These are phyloP conservation scores for Grosmannia huntii DNA, from an alignment of 2,329 filamentous ascomycete genomes.

Conservation along the genomic window DNA sequence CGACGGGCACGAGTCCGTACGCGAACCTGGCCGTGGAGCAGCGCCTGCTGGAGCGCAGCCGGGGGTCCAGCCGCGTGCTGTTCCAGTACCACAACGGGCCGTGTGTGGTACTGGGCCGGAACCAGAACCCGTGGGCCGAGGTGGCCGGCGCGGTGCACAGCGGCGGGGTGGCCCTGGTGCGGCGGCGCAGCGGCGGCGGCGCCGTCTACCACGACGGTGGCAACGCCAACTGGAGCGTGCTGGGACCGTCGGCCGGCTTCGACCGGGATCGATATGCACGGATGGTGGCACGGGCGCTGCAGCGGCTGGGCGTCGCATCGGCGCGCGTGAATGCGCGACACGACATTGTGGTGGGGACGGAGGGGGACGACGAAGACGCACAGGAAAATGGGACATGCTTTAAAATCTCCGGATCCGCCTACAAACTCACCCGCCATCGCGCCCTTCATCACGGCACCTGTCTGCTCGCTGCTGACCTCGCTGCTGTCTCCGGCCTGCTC, in stretches of 20 bases:
- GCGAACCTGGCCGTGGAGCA: slow-evolving; percentile 93
- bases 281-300: slow-evolving; percentile 82
- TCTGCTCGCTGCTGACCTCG: slow-evolving; percentile 64
- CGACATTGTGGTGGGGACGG: slow-evolving; percentile 66
- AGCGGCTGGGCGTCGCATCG: slow-evolving; percentile 47
- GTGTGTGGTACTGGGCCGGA: slow-evolving; percentile 82
- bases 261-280: slow-evolving; percentile 78
- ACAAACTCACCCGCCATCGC: slow-evolving; percentile 72
- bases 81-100: slow-evolving; percentile 83
- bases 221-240: slow-evolving; percentile 92
- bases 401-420: slow-evolving; percentile 90
- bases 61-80: slow-evolving; percentile 60
- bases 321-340: slow-evolving; percentile 78
- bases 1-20: slow-evolving; percentile 59
- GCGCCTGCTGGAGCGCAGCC: slow-evolving; percentile 64
- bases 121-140: slow-evolving; percentile 97
- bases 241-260: slow-evolving; percentile 64
- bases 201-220: slow-evolving; percentile 88
- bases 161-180: slow-evolving; percentile 44
- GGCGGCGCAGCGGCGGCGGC: slow-evolving; percentile 77
- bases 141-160: slow-evolving; percentile 54
- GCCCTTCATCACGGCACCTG: slow-evolving; percentile 88
- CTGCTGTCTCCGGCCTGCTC: slow-evolving; percentile 55
- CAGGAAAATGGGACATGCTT: slow-evolving; percentile 9
- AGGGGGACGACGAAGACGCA: too few relatives aligned